These are phyloP conservation scores for Ustilago hordei DNA, from an alignment of 1,284 basidiomycete species.

Conservation along the genomic window DNA sequence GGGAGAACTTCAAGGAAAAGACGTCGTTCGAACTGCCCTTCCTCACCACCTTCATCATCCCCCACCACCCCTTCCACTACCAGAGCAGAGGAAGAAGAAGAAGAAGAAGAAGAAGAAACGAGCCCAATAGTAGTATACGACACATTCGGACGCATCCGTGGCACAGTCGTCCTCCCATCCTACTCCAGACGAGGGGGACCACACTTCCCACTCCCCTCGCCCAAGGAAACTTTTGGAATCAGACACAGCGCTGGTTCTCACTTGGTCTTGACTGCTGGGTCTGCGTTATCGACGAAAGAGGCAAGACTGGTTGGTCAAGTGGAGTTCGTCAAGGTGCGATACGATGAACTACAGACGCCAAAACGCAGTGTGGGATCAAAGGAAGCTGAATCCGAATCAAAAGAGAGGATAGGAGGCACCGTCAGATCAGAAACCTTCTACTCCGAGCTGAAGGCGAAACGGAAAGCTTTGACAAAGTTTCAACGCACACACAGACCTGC, in stretches of 20 bases:
- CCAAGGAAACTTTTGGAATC: conserved; percentile 19
- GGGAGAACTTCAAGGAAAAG: too few relatives aligned
- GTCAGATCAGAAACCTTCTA: conserved; percentile 3
- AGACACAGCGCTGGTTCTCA: not conserved
- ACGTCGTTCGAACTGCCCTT: conserved; percentile 6
- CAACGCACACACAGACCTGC: not conserved
- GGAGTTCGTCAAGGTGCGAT: not conserved
- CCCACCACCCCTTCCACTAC: not conserved
- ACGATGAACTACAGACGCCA: not conserved
- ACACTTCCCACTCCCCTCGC: conserved; percentile 17
- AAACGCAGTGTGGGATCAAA: too few relatives aligned
- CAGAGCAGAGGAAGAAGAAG: not conserved
- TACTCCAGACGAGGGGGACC: conserved; percentile 28
- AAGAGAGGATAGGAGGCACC: not conserved
- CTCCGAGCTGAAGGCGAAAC: not conserved
- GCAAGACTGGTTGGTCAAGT: not conserved
- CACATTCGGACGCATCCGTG: conserved; percentile 29
- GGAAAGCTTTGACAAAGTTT: not conserved
- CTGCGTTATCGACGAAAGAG: conserved; percentile 1
- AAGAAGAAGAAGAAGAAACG: conserved; percentile 1
- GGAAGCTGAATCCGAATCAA: too few relatives aligned
- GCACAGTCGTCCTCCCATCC: conserved; percentile 7
- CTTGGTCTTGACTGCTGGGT: not conserved
- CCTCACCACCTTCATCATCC: conserved; percentile 6
- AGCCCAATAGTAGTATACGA: conserved; percentile 31